Conservation (phyloP, 1,284 basidiomycete genomes). For the Violaceomyces palustris region DNA sequence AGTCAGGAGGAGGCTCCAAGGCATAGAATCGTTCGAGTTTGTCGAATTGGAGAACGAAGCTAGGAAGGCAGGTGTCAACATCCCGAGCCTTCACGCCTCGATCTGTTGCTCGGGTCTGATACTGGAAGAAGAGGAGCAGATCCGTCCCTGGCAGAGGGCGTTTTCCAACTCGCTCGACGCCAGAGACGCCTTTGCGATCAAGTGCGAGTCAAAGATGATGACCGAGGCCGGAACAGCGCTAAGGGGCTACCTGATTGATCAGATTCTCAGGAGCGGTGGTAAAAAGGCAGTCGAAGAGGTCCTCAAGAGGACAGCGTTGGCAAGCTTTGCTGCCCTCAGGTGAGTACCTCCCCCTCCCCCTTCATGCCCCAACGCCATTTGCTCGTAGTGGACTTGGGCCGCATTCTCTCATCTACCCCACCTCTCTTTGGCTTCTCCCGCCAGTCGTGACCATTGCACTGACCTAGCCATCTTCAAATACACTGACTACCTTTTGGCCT, state of each 20-base stretch:
- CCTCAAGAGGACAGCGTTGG: slow-evolving; percentile 59
- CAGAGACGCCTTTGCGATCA: slow-evolving; percentile 38
- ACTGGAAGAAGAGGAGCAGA: slow-evolving; percentile 30
- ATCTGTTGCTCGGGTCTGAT: slow-evolving; percentile 41
- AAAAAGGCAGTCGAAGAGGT: slow-evolving; percentile 53
- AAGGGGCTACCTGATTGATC: slow-evolving; percentile 32
- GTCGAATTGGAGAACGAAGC: slow-evolving; percentile 26
- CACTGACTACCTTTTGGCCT: too few relatives aligned
- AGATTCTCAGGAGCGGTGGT: slow-evolving; percentile 29
- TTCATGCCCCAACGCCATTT: too few relatives aligned
- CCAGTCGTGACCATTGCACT: too few relatives aligned
- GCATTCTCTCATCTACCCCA: too few relatives aligned
- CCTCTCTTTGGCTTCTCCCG: too few relatives aligned
- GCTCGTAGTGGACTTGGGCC: too few relatives aligned
- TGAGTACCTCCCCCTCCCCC: too few relatives aligned
- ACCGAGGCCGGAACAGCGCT: slow-evolving; percentile 29
- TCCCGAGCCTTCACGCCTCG: slow-evolving; percentile 43
- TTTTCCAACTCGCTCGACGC: slow-evolving; percentile 24
- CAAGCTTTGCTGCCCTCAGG: slow-evolving; percentile 59
- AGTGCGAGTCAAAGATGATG: slow-evolving; percentile 39
- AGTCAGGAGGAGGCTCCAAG: slow-evolving; percentile 33
- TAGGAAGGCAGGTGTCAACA: slow-evolving; percentile 25
- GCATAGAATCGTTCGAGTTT: slow-evolving; percentile 32
- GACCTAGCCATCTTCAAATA: too few relatives aligned
- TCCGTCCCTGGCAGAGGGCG: slow-evolving; percentile 19